Percentiles rank a stretch among this genome's conserved stretches.
Conservation (phyloP, 129 eudicot genomes). For the Helichrysum umbraculigerum region DNA sequence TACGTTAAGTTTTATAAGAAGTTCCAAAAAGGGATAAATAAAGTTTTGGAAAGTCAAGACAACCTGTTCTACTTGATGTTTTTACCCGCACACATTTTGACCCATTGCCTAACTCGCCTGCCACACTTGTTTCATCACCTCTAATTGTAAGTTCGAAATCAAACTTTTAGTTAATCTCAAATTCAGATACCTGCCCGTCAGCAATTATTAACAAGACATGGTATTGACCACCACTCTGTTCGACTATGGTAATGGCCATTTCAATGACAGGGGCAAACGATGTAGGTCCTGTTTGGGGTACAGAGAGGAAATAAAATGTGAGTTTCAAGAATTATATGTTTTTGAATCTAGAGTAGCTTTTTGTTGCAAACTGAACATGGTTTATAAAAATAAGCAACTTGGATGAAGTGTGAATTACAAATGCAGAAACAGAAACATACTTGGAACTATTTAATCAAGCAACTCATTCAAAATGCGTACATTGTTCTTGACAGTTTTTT, state of each 20-base stretch:
- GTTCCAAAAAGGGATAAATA: too few species aligned
- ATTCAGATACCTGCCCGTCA: constrained; percentile 78
- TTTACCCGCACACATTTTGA: background rate
- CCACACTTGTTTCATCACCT: background rate
- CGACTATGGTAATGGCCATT: constrained; percentile 92
- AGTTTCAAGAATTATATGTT: constrained; percentile 19
- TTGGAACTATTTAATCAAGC: background rate
- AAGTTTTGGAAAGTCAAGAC: background rate
- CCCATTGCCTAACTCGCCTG: background rate
- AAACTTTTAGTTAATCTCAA: background rate
- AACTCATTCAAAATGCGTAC: background rate
- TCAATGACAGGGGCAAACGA: constrained; percentile 94
- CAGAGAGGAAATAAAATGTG: constrained; percentile 11
- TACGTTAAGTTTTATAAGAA: too few species aligned
- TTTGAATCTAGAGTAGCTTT: background rate
- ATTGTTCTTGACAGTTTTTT: background rate
- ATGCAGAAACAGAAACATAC: constrained; percentile 16
- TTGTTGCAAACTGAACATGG: background rate
- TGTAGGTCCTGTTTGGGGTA: constrained; percentile 68
- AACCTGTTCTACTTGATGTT: background rate
- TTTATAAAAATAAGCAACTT: background rate
- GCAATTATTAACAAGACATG: constrained; percentile 94
- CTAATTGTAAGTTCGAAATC: constrained; percentile 7
- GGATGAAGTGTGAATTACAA: background rate
- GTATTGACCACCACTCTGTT: constrained; percentile 97